Evolutionary conservation across 371 early-diverging fungal species (phyloP).

Genomic region (Rhizopus stolonifer): DNA sequence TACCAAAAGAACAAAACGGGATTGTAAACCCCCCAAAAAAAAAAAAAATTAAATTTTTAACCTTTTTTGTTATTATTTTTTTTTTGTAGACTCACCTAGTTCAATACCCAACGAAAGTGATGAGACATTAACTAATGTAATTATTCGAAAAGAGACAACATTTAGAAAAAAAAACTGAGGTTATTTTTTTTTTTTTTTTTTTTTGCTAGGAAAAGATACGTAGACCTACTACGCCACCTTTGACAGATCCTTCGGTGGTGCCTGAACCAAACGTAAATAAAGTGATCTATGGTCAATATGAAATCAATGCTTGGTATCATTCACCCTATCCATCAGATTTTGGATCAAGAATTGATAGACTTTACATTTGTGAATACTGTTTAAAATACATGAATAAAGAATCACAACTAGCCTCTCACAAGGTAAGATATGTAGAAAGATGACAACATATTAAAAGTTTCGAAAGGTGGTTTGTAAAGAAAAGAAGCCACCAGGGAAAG

Average conservation of each 20-base stretch:
- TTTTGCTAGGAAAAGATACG: conserved; percentile 1
- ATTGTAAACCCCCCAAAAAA: not conserved
- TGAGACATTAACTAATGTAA: too few relatives aligned
- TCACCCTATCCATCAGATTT: conserved; percentile 93
- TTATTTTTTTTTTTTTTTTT: too few relatives aligned
- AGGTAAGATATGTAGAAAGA: conserved; percentile 23
- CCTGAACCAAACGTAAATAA: conserved; percentile 48
- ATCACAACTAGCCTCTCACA: conserved; percentile 52
- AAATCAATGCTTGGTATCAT: conserved; percentile 89
- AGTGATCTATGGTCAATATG: conserved; percentile 66
- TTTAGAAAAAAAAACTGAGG: too few relatives aligned
- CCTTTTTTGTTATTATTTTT: not conserved
- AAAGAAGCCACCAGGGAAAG: conserved; percentile 83
- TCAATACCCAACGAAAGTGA: not conserved
- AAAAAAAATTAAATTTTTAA: not conserved
- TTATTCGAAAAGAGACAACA: too few relatives aligned
- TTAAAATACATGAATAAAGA: conserved; percentile 66
- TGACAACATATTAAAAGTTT: not conserved
- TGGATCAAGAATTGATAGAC: conserved; percentile 54
- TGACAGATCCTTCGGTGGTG: conserved; percentile 20
- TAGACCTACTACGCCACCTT: conserved; percentile 15
- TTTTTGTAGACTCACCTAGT: not conserved
- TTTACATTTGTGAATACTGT: conserved; percentile 92
- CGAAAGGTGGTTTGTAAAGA: conserved; percentile 53
- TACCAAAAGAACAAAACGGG: not conserved